Conservation (phyloP, 2,329 filamentous ascomycete genomes). For the Eurotiales sp. region DNA sequence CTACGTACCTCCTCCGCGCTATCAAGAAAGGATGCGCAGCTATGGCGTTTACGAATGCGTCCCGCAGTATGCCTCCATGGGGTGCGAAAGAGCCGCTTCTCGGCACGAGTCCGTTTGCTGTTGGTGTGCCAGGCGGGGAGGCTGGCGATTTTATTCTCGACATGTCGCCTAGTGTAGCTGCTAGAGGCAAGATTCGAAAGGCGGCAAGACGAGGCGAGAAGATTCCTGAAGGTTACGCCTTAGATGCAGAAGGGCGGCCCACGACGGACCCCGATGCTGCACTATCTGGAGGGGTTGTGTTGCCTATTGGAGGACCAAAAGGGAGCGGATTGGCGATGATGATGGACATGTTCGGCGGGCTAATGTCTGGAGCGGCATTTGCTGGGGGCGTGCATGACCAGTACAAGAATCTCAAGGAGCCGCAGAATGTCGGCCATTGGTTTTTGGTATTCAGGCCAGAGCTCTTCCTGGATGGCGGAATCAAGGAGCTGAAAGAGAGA, state of each 20-base stretch:
- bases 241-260: slow-evolving; percentile 20
- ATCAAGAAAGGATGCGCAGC: slow-evolving; percentile 18
- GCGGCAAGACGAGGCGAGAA: slow-evolving; percentile 22
- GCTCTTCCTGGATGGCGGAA: neutral
- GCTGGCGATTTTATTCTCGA: slow-evolving; percentile 21
- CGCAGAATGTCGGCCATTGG: slow-evolving; percentile 12
- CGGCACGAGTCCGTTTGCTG: slow-evolving; percentile 16
- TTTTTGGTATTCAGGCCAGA: slow-evolving; percentile 9
- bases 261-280: slow-evolving; percentile 22
- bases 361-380: slow-evolving; percentile 9
- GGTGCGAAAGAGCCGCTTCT: slow-evolving; percentile 21
- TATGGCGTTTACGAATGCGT: slow-evolving; percentile 35
- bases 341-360: slow-evolving; percentile 14
- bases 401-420: slow-evolving; percentile 6
- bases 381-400: slow-evolving; percentile 9
- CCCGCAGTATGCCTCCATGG: slow-evolving; percentile 30
- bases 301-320: slow-evolving; percentile 19
- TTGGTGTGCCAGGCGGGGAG: slow-evolving; percentile 11
- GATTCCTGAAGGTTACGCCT: slow-evolving; percentile 23
- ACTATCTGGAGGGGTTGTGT: slow-evolving; percentile 19
- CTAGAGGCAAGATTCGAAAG: slow-evolving; percentile 24
- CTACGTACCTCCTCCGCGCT: slow-evolving; percentile 23
- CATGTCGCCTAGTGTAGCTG: slow-evolving; percentile 23
- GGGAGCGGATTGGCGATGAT: slow-evolving; percentile 17
- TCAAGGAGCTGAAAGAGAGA: neutral